Evolutionary conservation across 805 yeast species (phyloP), one percentile per base, ranked within the genome.

Genomic region (Saturnispora silvae): DNA sequence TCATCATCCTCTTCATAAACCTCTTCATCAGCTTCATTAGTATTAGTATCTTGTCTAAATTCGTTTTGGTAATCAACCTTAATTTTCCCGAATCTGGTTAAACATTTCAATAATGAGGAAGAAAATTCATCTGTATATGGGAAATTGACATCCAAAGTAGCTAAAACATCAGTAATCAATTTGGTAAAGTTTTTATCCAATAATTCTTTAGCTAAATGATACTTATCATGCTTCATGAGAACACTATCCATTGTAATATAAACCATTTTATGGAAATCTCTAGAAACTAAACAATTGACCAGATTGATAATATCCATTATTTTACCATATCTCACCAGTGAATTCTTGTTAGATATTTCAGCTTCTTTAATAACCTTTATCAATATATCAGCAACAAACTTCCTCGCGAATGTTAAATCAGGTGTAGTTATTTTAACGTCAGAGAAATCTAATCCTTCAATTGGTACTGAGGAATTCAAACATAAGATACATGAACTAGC

Each of bases 341-440:
- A 61, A 3, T 59, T 44, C 2, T 58, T 57, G 1, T 52, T 43
- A 2, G 68, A 57, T 0, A 49, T 35, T 14, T 57, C 56, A 0
- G 74, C 60, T 3, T 77, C 85, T 35, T 67, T 73, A 31, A 84
- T 50, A 0, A 75, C 74, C 44, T 75, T 81, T 25, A 72, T 63
- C 4, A 84, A 56, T 0, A 77, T 66, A 44, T 86, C 95, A 17
- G 76, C 69, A 1, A 83, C 71, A 51, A 80, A 81, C 48, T 75
- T 78, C 40, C 96, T 62, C 20, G 85, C 75, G 49, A 79, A 77
- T 0, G 74, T 64, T 70, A 84, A 68, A 43, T 81, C 86, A 0
- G 78, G 72, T 50, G 81, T 85, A 31, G 70, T 75, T 13, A 61
- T 54, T 41, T 70, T 70, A 0, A 71, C 66, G 38, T 69, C 71